Evolutionary conservation across 2,329 filamentous ascomycete species (phyloP), one percentile per base, ranked within the genome.

Genomic region (Fusarium sp.): DNA sequence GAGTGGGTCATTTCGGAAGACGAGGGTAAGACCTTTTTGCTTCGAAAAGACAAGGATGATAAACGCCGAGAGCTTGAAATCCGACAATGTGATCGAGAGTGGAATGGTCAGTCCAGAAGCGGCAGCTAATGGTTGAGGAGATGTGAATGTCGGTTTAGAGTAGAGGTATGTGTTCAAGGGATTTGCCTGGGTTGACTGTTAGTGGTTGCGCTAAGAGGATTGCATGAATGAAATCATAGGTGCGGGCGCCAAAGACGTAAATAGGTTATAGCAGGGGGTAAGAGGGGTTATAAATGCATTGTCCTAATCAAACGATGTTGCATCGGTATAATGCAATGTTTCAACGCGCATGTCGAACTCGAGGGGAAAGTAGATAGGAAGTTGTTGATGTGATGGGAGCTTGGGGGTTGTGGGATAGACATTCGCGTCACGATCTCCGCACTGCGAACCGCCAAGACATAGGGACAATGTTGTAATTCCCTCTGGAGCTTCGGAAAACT

Each of bases 21-120:
- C 96, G 50, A 99, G 87, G 3, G 96, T 99, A 61, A 99, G 87
- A 22, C 96, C 96, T 79, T 99, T 99, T 82, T 97, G 94, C 79
- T 94, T 95, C 5, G 95, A 98, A 79, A 99, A 99, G 67, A 99
- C 96, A 52, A 99, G 82, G 63, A 99, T 98, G 73, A 99, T 97
- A 80, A 99, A 98, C 14, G 95, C 96, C 6, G 95, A 98, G 53
- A 99, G 85, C 77, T 97, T 94, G 78, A 99, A 97, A 73, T 98
- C 93, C 49, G 96, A 98, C 53, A 99, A 81, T 1, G 96, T 98
- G 73, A 99, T 98, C 78, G 97, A 95, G 45, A 99, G 85, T n/a
- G 96, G 96, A 76, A 99, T 99, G 4, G 96, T 99, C 73, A 99
- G 86, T 34, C 95, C 93, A 44, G 94, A 95, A 59, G 94, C 91